These are phyloP conservation scores for Spatholobus suberectus DNA, from an alignment of 306 rosid genomes.

Conservation along the genomic window DNA sequence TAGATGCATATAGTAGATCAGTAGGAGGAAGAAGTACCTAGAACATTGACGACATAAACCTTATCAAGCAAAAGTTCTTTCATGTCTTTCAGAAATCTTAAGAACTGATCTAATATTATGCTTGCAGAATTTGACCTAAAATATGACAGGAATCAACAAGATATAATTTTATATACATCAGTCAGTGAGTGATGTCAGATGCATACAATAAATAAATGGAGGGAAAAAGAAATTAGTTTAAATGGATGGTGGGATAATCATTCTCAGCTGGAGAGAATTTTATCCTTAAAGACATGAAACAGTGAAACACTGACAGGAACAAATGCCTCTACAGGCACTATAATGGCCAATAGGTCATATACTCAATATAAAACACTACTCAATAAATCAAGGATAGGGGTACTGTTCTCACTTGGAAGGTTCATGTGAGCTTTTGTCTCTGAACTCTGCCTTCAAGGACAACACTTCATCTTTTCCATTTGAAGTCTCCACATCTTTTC, in stretches of 20 bases:
- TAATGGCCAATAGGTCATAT: not conserved
- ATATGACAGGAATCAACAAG: conserved; percentile 28
- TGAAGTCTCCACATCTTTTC: conserved; percentile 51
- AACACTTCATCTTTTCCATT: conserved; percentile 47
- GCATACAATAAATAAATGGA: not conserved
- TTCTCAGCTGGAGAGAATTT: conserved; percentile 23
- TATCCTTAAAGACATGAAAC: conserved; percentile 25
- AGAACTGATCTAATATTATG: conserved; percentile 38
- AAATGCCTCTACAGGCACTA: conserved; percentile 4
- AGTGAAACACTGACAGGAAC: conserved; percentile 13
- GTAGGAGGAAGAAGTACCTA: conserved; percentile 64
- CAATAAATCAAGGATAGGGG: conserved; percentile 31
- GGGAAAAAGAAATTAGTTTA: conserved; percentile 1
- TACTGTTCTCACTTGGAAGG: conserved; percentile 58
- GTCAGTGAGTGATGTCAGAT: conserved; percentile 11
- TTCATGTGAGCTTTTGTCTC: conserved; percentile 46
- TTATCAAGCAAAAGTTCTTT: conserved; percentile 74
- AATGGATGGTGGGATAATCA: conserved; percentile 6
- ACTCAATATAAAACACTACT: conserved; percentile 33
- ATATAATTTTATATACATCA: not conserved
- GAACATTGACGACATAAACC: conserved; percentile 74
- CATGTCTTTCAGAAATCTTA: conserved; percentile 70
- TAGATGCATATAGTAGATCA: conserved; percentile 20
- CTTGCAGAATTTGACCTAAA: conserved; percentile 50
- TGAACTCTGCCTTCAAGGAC: conserved; percentile 45